A percentile compares a stretch with the other conserved stretches of the same genome.
These are phyloP conservation scores for Noccaea caerulescens DNA, from an alignment of 345 rosid species.

Conservation along the genomic window DNA sequence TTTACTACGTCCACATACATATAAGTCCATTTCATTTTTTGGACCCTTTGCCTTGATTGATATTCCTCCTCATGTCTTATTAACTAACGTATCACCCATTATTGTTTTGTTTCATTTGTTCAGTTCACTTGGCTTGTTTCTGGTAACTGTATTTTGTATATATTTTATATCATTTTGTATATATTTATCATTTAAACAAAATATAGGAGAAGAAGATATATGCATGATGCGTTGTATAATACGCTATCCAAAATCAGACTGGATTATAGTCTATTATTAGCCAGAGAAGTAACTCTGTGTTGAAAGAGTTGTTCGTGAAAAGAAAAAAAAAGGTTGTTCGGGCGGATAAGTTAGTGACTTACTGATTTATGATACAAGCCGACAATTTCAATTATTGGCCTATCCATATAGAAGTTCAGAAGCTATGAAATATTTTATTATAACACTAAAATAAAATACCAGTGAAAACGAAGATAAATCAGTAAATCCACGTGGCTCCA, in stretches of 20 bases:
- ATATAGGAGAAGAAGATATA: background rate
- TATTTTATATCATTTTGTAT: background rate
- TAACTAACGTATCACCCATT: too few relatives aligned
- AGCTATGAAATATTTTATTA: conserved; percentile 18
- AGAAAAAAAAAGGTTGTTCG: background rate
- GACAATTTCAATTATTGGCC: conserved; percentile 38
- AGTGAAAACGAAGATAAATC: background rate
- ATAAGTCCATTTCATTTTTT: too few relatives aligned
- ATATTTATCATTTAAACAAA: background rate
- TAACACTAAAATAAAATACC: background rate
- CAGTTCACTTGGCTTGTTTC: background rate
- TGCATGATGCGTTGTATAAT: background rate
- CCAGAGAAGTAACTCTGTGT: background rate
- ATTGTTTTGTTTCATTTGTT: background rate
- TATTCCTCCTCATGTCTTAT: too few relatives aligned
- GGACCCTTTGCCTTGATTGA: too few relatives aligned
- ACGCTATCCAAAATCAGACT: background rate
- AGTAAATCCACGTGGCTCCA: conserved; percentile 42
- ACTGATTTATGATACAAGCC: conserved; percentile 8
- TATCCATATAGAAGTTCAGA: conserved; percentile 29
- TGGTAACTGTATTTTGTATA: background rate
- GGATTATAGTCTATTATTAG: background rate
- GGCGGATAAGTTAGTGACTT: conserved; percentile 9
- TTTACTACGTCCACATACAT: too few relatives aligned
- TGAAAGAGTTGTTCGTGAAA: background rate